Base-by-base conservation (phyloP, 2,329 filamentous ascomycete genomes). In the Teratosphaeria epicoccoides region DNA sequence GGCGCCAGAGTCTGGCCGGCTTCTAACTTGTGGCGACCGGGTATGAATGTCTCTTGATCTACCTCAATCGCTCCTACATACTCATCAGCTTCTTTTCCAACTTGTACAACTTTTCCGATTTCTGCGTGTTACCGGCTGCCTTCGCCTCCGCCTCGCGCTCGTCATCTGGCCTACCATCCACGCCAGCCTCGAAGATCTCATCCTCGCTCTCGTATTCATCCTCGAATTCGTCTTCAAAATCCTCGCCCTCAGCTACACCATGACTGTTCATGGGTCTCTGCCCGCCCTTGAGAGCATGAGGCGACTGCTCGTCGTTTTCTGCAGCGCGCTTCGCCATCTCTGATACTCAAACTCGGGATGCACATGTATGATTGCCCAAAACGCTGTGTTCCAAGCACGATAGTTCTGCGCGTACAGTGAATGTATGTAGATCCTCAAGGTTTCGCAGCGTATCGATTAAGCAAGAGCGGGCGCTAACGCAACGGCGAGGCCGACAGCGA, bases 141-240 rank as follows among this genome's bases (percentile, higher is more conserved):
- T 82, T 82, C 72, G 95, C 89, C 59, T 96, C 90, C 6, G 87
- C 88, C 66, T 97, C 91, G 43, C 89, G 77, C 76, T 97, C 91
- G 6, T 86, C 88, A 69, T 97, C 91, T 25, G 91, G 91, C 57
- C 89, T 76, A 17, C 91, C 91, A 67, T 96, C 91, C 11, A 96
- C 89, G 55, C 91, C 91, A 4, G 93, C 91, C 72, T 97, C 91
- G 54, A 96, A 73, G 49, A 97, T 87, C 70, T 97, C 90, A 40
- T 57, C 62, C 63, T 86, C 84, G 61, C 83, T 95, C 76, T 96
- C 90, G 61, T 86, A 91, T 66, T 91, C 87, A 63, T 91, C 87
- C 70, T 91, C 88, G 61, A 91, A 96, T 66, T 97, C 91, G 72
- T 96, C 93, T 66, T 95, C 93, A 57, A 94, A 97, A 60, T 97